Evolutionary conservation across 1,139 yeast genomes (phyloP).

Genomic region (Hansenula sp.): DNA sequence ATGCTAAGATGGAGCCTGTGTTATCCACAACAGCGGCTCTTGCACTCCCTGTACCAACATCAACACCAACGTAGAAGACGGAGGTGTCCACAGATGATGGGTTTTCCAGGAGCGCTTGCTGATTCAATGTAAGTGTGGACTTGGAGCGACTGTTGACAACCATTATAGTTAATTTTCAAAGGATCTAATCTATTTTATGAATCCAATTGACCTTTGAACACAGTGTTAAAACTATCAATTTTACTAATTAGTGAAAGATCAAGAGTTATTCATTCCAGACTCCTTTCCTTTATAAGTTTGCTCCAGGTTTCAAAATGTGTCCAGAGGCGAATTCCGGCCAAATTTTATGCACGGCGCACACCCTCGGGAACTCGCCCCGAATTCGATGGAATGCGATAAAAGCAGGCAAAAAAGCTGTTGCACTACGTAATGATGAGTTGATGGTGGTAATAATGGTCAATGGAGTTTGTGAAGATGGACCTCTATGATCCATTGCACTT

Average conservation of each 20-base stretch:
- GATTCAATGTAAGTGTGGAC: constrained; percentile 23
- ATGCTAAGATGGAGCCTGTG: constrained; percentile 75
- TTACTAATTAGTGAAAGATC: no score
- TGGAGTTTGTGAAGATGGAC: no score
- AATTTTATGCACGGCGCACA: no score
- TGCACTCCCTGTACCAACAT: constrained; percentile 97
- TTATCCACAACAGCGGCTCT: constrained; percentile 89
- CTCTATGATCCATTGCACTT: no score
- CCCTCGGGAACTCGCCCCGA: no score
- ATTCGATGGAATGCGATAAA: no score
- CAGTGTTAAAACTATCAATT: no score
- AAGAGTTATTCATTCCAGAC: background rate
- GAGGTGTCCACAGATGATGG: constrained; percentile 24
- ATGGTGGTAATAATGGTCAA: no score
- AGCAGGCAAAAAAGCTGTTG: no score
- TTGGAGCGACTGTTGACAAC: constrained; percentile 21
- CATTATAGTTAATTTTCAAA: background rate
- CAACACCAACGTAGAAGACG: constrained; percentile 74
- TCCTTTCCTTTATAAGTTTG: background rate
- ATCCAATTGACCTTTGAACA: background rate
- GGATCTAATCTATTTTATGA: background rate
- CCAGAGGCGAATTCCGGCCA: no score
- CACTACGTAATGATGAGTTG: no score
- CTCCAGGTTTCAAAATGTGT: no score
- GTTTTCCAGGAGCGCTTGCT: constrained; percentile 20